Evolutionary conservation across 257 asterid species (phyloP).

Genomic region (Forsythia suspensa): DNA sequence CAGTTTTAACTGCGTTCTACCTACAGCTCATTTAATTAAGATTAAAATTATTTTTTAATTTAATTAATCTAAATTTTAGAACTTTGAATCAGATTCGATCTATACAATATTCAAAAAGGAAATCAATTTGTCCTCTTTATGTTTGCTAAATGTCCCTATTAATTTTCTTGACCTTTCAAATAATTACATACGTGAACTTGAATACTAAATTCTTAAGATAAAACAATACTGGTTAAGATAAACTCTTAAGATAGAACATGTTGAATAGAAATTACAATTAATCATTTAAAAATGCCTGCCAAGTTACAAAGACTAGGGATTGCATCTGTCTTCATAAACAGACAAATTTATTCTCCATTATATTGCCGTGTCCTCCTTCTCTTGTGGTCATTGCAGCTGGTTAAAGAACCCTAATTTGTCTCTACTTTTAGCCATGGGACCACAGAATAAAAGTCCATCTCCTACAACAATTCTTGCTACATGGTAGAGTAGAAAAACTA

Average conservation of each 20-base stretch:
- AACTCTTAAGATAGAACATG: background rate
- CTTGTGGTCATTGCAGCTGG: background rate
- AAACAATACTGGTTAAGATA: no score
- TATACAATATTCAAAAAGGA: no score
- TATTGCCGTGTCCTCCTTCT: slow-evolving; percentile 3
- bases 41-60: no score
- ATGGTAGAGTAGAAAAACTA: background rate
- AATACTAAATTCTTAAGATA: no score
- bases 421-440: slow-evolving; percentile 6
- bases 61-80: no score
- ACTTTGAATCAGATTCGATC: no score
- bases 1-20: no score
- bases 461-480: background rate
- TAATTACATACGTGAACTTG: no score
- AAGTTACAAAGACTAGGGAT: background rate
- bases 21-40: no score
- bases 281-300: background rate
- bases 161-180: no score
- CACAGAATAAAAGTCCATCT: slow-evolving; percentile 9
- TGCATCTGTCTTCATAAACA: background rate
- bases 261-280: background rate
- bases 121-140: no score
- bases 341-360: slow-evolving; percentile 15
- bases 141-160: no score
- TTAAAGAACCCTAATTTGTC: slow-evolving; percentile 1